Conservation (phyloP, 2,329 filamentous ascomycete genomes). For the Ilyonectria destructans region DNA sequence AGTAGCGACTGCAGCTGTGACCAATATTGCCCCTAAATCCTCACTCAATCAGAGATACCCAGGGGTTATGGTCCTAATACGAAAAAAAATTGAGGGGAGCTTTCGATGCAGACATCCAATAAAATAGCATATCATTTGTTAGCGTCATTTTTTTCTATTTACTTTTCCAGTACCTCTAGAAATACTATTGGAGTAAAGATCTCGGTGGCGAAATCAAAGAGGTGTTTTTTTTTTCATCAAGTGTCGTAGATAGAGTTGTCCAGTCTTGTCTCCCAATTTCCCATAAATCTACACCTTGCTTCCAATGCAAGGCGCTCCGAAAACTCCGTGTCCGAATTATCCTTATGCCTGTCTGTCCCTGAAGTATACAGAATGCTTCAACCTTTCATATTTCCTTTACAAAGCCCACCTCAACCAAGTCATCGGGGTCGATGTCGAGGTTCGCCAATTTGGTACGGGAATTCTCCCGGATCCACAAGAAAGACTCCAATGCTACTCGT, state of each 20-base stretch:
- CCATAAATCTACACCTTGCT: slow-evolving; percentile 1
- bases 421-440: slow-evolving; percentile 65
- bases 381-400: slow-evolving; percentile 74
- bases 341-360: background rate
- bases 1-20: too few species aligned
- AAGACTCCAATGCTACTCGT: slow-evolving; percentile 66
- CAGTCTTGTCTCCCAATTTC: slow-evolving; percentile 17
- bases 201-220: slow-evolving; percentile 25
- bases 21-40: too few species aligned
- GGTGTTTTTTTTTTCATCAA: slow-evolving; percentile 28
- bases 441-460: slow-evolving; percentile 78
- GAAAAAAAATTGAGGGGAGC: background rate
- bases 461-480: slow-evolving; percentile 78
- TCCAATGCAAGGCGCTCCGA: background rate
- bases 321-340: slow-evolving; percentile 13
- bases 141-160: slow-evolving; percentile 27
- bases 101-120: background rate
- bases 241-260: slow-evolving; percentile 29
- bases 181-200: slow-evolving; percentile 36
- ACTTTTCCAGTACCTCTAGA: slow-evolving; percentile 39
- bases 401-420: slow-evolving; percentile 79
- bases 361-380: background rate
- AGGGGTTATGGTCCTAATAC: background rate
- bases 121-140: background rate
- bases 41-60: background rate